Evolutionary conservation across 2,329 filamentous ascomycete genomes (phyloP), one percentile per base, ranked within the genome.

Genomic region (Byssoonygena ceratinophila): DNA sequence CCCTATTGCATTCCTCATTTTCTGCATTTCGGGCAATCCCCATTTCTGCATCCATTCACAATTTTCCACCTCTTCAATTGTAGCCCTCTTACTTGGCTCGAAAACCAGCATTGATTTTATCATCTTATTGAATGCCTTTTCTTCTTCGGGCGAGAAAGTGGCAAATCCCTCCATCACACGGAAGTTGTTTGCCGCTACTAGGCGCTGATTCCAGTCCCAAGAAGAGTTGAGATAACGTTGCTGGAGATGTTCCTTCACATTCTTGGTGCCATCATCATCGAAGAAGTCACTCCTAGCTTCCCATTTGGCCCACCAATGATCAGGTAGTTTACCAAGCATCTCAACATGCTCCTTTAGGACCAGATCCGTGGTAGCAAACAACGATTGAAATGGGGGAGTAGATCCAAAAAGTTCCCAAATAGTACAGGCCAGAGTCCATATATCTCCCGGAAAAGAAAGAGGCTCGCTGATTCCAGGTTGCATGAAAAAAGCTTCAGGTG

Each of bases 1-100:
- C 18, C 23, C 23, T 22, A 43, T 25, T 43, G 12, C 40, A 43
- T 43, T 9, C 40, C 20, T 25, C 40, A 43, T 43, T 43, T 43
- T 43, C 40, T 43, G 40, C 40, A 43, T 23, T 43, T 43, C 40
- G n/a, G 40, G 40, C 18, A 60, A 23, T 0, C 54, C 59, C 58
- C 58, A 59, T 54, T 39, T 40, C 46, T 57, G 57, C 53, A 60
- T 61, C 59, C 58, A 61, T 32, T 60, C 54, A 46, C 52, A 60
- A n/a, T n/a, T 23, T 27, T 56, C 47, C 12, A 59, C 52, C 23
- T 57, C 54, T 27, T 59, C 54, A 36, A 57, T 58, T 1, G 54
- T 57, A 37, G 54, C 54, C 27, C 57, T 53, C 39, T 58, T 16
- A 12, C 48, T 40, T 23, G 58, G 56, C 27, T 59, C 55, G 46